Evolutionary conservation across 768 basidiomycete genomes (phyloP).

Genomic region (Mycena chlorophos): DNA sequence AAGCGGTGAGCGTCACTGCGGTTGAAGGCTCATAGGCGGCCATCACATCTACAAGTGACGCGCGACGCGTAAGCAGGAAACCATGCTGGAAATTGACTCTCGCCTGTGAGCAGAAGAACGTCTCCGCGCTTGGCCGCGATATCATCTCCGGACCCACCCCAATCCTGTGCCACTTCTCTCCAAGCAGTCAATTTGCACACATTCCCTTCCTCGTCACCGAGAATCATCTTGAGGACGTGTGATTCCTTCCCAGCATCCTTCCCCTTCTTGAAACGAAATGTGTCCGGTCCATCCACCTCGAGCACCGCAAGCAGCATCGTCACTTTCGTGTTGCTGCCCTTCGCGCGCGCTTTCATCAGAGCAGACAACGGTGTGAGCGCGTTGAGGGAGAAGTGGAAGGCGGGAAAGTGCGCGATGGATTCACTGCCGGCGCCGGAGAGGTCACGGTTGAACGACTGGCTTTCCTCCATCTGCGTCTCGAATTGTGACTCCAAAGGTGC

Average conservation of each 20-base stretch:
- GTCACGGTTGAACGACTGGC: constrained; percentile 51
- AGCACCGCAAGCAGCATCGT: constrained; percentile 64
- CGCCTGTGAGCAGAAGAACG: constrained; percentile 69
- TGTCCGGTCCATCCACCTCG: constrained; percentile 77
- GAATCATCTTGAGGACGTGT: constrained; percentile 64
- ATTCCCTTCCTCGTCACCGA: constrained; percentile 70
- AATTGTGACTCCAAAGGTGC: constrained; percentile 25
- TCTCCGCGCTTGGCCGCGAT: constrained; percentile 66
- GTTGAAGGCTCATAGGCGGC: constrained; percentile 45
- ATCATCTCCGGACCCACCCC: constrained; percentile 53
- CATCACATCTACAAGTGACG: constrained; percentile 47
- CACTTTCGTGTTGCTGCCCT: constrained; percentile 50
- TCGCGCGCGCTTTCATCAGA: constrained; percentile 30
- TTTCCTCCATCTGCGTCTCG: constrained; percentile 30
- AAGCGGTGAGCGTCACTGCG: constrained; percentile 61
- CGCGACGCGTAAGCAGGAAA: background rate
- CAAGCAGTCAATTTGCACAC: constrained; percentile 77
- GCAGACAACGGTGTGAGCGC: constrained; percentile 52
- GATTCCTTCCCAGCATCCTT: constrained; percentile 69
- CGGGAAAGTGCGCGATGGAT: constrained; percentile 72
- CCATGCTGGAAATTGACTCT: constrained; percentile 25
- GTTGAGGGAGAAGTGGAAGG: constrained; percentile 73
- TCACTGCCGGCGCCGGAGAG: background rate
- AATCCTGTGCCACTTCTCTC: constrained; percentile 72
- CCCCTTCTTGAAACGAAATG: constrained; percentile 67